A percentile compares a stretch with the other conserved stretches of the same genome.
These are phyloP conservation scores for Astrothelium subdiscretum DNA, from an alignment of 495 filamentous ascomycete genomes.

Conservation along the genomic window DNA sequence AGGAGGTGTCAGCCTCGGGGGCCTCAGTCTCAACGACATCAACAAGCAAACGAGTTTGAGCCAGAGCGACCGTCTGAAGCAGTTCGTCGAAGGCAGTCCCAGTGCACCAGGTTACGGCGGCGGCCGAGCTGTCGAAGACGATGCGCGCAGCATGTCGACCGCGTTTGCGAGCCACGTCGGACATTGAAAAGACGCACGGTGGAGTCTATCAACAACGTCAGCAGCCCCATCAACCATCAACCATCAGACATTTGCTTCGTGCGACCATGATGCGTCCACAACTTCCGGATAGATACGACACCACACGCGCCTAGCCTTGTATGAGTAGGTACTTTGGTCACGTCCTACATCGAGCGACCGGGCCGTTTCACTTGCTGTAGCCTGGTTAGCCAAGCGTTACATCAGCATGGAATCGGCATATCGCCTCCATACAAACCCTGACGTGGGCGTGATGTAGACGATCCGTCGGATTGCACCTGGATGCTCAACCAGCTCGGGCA, in stretches of 20 bases:
- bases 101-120: background rate
- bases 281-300: too few species aligned
- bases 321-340: too few species aligned
- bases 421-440: background rate
- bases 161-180: conserved; percentile 93
- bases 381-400: too few species aligned
- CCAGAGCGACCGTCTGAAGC: conserved; percentile 72
- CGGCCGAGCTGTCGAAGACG: conserved; percentile 51
- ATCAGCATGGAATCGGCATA: background rate
- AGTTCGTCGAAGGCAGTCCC: conserved; percentile 67
- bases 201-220: background rate
- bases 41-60: conserved; percentile 69
- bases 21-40: conserved; percentile 64
- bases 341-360: too few species aligned
- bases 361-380: too few species aligned
- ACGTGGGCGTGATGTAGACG: background rate
- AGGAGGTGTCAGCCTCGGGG: conserved; percentile 75
- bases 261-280: background rate
- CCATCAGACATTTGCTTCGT: background rate
- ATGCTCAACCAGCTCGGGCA: background rate
- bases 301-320: too few species aligned
- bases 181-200: background rate
- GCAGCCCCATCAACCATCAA: background rate
- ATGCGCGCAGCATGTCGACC: conserved; percentile 88
- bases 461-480: background rate